Evolutionary conservation across 768 basidiomycete species (phyloP).

Genomic region (Agrocybe praecox): DNA sequence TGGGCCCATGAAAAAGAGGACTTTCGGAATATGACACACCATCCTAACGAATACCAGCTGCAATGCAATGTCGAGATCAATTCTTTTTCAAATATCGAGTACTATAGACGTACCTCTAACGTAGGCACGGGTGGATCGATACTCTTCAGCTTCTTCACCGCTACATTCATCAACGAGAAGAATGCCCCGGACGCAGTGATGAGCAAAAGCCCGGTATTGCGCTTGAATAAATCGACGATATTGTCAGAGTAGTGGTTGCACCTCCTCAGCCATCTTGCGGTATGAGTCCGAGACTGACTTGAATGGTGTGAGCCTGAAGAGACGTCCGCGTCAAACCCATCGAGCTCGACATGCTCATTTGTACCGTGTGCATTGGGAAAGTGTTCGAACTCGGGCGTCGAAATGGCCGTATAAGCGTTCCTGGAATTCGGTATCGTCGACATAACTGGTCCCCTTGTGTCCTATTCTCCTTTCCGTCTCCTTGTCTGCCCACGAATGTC

Average conservation of each 20-base stretch:
- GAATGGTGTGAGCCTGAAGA: too few relatives aligned
- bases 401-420: background rate
- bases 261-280: too few relatives aligned
- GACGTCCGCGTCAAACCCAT: too few relatives aligned
- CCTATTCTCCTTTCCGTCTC: background rate
- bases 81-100: background rate
- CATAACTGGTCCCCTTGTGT: background rate
- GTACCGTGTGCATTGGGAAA: too few relatives aligned
- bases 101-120: conserved; percentile 45
- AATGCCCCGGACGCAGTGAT: conserved; percentile 60
- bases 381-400: too few relatives aligned
- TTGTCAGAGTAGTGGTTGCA: too few relatives aligned
- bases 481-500: too few relatives aligned
- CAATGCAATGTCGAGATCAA: background rate
- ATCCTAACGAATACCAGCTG: background rate
- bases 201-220: conserved; percentile 62
- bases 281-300: too few relatives aligned
- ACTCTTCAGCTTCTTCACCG: conserved; percentile 64
- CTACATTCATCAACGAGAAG: conserved; percentile 60
- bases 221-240: background rate
- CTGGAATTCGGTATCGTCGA: background rate
- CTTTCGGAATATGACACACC: background rate
- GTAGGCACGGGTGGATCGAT: conserved; percentile 61
- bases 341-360: too few relatives aligned
- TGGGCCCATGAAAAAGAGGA: background rate